Evolutionary conservation across 2,329 filamentous ascomycete genomes (phyloP), one percentile per base, ranked within the genome.

Genomic region (Venturia effusa): DNA sequence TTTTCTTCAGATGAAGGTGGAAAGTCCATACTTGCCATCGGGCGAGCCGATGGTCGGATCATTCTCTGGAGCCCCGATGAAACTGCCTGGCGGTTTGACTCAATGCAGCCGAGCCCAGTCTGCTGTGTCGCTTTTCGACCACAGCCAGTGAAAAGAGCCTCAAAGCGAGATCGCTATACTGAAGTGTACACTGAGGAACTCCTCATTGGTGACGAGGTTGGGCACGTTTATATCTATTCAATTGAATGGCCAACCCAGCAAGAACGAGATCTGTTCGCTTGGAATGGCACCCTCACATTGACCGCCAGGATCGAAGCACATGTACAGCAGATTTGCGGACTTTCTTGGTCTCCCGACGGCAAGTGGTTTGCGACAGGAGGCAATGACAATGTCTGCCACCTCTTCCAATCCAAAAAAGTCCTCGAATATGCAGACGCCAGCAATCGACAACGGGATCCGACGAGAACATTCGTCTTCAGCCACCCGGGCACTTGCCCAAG

Each of bases 381-480:
- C 30, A 97, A 99, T 71, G 94, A 99, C 77, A 97, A 97, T 71
- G 75, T 86, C 3, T 95, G 93, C 71, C 89, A 87, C 68, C 80
- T 97, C 1, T 96, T 95, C 73, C 84, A 92, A 62, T 82, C 84
- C 2, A 80, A 82, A 59, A 81, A 84, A 48, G 77, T 93, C 22
- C 71, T 85, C 13, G 57, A 64, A 11, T 59, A 66, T 69, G 54
- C 45, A 62, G n/a, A n/a, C 22, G 10, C 61, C n/a, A 34, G 27
- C 11, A 22, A n/a, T 34, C 24, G n/a, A 5, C 61, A 55, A n/a
- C 32, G 34, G 15, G 59, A 60, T 39, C 19, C 51, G 45, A 51
- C 17, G 45, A 27, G 17, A 57, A 57, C 51, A 34, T 34, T 57
- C n/a, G 15, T 62, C 19, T 59, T 63, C 27, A 40, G 37, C 11